Percentiles rank a stretch among this genome's conserved stretches.
phyloP scores from a whole-genome alignment of 2,329 filamentous ascomycete species.

The Cytospora schulzeri region DNA sequence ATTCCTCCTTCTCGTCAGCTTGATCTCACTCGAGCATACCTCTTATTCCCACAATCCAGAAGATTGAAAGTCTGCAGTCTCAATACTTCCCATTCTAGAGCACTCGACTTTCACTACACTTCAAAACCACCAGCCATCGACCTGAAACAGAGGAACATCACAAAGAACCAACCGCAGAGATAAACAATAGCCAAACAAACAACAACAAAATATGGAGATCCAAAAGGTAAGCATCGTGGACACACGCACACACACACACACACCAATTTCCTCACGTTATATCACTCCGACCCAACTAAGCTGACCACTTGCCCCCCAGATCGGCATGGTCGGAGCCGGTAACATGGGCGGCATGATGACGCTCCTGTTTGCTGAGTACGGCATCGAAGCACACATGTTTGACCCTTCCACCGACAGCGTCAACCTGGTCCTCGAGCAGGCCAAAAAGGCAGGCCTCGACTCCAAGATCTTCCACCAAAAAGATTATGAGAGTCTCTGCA shows the following conservation, averaged over 20 bases:
- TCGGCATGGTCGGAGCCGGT: slow-evolving; percentile 60
- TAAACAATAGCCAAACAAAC: not conserved
- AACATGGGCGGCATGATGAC: slow-evolving; percentile 64
- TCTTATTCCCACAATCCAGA: slow-evolving; percentile 4
- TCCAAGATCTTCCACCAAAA: slow-evolving; percentile 37
- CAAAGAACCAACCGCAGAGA: not conserved
- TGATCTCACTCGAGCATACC: slow-evolving; percentile 4
- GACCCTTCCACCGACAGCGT: slow-evolving; percentile 52
- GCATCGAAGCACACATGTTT: slow-evolving; percentile 54
- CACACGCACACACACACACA: too few relatives aligned
- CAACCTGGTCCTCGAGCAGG: slow-evolving; percentile 43
- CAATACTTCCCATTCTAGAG: slow-evolving; percentile 21
- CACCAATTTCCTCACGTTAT: not conserved
- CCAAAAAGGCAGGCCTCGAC: slow-evolving; percentile 35
- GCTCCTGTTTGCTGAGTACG: slow-evolving; percentile 59
- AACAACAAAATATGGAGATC: slow-evolving; percentile 18
- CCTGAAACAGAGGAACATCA: not conserved
- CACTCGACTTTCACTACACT: slow-evolving; percentile 17
- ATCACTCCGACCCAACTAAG: too few relatives aligned
- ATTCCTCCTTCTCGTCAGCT: not conserved
- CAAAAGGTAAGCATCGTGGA: slow-evolving; percentile 19
- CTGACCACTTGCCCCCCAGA: slow-evolving; percentile 33
- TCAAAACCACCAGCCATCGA: slow-evolving; percentile 6
- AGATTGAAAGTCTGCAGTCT: slow-evolving; percentile 10
- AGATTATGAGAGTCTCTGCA: slow-evolving; percentile 53